Base-by-base conservation (phyloP, 1,284 basidiomycete species). In the Sphaerobolus stellatus region DNA sequence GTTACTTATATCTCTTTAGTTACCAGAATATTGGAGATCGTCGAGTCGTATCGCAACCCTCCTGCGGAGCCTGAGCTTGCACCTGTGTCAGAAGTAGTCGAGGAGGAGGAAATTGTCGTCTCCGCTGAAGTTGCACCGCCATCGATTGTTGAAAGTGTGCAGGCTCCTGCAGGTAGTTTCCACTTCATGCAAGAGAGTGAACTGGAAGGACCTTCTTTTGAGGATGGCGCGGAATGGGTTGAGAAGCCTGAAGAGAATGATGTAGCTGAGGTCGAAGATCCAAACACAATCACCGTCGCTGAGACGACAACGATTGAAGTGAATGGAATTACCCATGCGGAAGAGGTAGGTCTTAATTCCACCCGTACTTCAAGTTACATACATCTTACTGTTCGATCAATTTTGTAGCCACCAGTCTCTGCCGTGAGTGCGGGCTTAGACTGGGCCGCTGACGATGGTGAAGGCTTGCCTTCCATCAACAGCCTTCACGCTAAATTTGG, bases 111-210 rank as follows among this genome's bases (percentile, higher is more conserved):
- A 59, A 38, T 46, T 52, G 27, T 36, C 40, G 50, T 13, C 7
- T 24, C 48, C 20, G 38, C 18, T 18, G 51, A 54, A 57, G 27
- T 38, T 9, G 50, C 38, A 27, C 40, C 44, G 29, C 38, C 48
- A 18, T 36, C 53, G 29, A 27, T 41, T 16, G 49, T 47, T 28
- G 48, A 46, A 33, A 57, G 58, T 24, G 58, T 38, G 9, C 25
- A 52, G 20, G 55, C 77, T 27, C 71, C 76, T 34, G 66, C 69
- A 34, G 64, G 47, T 33, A 79, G 80, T 68, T 84, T 90, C 75
- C 81, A 80, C 61, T 91, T 90, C 68, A 85, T 91, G 72, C 82
- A 88, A 68, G 85, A 78, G 52, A 90, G 88, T 64, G 88, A 91
- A 61, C 74, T 90, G 28, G 89, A 84, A 57, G 46, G 73, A 2